Base-by-base conservation (phyloP, 345 rosid genomes). In the Xanthoceras sorbifolium region DNA sequence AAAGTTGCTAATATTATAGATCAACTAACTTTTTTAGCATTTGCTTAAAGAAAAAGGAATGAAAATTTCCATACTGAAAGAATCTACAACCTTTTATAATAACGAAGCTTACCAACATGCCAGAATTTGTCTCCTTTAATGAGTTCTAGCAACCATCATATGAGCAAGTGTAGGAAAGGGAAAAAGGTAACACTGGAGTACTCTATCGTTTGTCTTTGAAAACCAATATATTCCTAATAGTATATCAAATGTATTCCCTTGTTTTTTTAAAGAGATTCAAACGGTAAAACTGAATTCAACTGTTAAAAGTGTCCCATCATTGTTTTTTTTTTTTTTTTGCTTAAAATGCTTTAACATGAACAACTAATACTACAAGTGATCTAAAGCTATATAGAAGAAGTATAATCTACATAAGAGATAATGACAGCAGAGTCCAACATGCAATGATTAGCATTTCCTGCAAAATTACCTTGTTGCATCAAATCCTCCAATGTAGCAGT, bases 401-500 rank as follows among this genome's bases (percentile, higher is more conserved):
- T 5, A 66, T 18, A 48, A 62, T 62, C 8, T 36, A 55, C 8
- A 60, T 6, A 26, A 31, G 64, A 73, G 71, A 66, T 67, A 61
- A 71, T 22, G 12, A 69, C 31, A 32, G 23, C n/a, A 15, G 64
- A 29, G 29, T 44, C 14, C 17, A 40, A 64, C 46, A 61, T 26
- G n/a, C 23, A 15, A 69, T 34, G 36, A 22, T 55, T 5, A 25
- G 68, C 34, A 60, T 42, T 42, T 42, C 14, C 0, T 10, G 46
- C 12, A 42, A 63, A 77, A 71, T 75, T 86, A 86, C 98, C 98
- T 94, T 57, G 99, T 94, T 25, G 98, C 95, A 78, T 96, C 99
- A 86, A 96, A 94, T 71, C 99, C 99, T 84, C 99, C 99, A 46
- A 94, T 75, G 71, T 96, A 96, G 82, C 98, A 88, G 76, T 96